Conservation (phyloP, 176 grass and related monocot species). For the Oryza meridionalis region DNA sequence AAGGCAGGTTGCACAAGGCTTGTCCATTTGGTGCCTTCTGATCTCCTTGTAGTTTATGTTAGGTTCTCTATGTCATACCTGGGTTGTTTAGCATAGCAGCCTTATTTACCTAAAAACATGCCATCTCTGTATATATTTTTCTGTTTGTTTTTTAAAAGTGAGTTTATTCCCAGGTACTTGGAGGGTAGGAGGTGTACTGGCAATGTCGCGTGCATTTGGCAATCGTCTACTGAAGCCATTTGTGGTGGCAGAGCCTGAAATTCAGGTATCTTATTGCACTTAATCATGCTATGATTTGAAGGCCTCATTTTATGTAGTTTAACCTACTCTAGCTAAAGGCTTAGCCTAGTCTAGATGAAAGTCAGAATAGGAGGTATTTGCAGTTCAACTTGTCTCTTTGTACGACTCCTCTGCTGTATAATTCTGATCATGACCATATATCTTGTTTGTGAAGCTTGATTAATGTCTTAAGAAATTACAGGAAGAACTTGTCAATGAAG, state of each 20-base stretch:
- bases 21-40: constrained; percentile 35
- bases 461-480: constrained; percentile 36
- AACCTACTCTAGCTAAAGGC: background rate
- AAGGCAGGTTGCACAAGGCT: background rate
- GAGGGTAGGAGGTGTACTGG: constrained; percentile 86
- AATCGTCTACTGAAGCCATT: constrained; percentile 83
- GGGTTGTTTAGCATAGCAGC: background rate
- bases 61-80: constrained; percentile 1
- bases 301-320: background rate
- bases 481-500: constrained; percentile 65
- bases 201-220: constrained; percentile 97
- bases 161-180: constrained; percentile 67
- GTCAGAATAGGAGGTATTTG: background rate
- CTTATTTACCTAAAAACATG: constrained; percentile 12
- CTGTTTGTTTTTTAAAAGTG: constrained; percentile 34
- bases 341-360: constrained; percentile 3
- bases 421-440: background rate
- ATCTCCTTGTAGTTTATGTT: constrained; percentile 19
- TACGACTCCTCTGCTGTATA: background rate
- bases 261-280: constrained; percentile 65
- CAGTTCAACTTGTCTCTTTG: background rate
- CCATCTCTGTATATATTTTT: background rate
- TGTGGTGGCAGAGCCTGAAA: constrained; percentile 89
- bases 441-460: constrained; percentile 6
- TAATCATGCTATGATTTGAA: constrained; percentile 16